Conservation (phyloP, 1,139 yeast genomes). For the Diutina siamensis region DNA sequence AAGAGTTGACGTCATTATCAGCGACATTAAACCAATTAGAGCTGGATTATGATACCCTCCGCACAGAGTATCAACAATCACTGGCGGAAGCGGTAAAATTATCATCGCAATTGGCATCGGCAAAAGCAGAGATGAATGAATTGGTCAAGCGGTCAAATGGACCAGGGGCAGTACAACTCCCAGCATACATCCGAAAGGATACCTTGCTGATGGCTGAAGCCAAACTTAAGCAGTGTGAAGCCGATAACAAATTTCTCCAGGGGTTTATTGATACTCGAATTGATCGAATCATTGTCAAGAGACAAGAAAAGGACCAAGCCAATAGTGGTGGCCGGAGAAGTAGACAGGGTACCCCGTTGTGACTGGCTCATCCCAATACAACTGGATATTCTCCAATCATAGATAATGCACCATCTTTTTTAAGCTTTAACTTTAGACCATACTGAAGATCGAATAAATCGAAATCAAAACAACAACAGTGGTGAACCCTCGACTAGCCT, state of each 20-base stretch:
- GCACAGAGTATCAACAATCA: neutral
- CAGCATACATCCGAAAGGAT: neutral
- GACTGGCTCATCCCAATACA: neutral
- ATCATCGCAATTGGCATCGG: neutral
- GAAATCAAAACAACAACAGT: too few relatives aligned
- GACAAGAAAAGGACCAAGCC: neutral
- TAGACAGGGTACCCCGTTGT: constrained; percentile 2
- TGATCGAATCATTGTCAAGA: neutral
- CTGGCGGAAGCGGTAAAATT: constrained; percentile 3
- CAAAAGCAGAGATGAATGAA: neutral
- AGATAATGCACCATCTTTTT: neutral
- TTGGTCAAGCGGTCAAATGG: neutral
- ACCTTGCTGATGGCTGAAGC: neutral
- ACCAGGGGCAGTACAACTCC: neutral
- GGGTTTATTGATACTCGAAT: neutral
- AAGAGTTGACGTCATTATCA: neutral
- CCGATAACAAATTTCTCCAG: neutral
- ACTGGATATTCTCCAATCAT: neutral
- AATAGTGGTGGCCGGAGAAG: neutral
- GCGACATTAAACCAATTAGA: neutral
- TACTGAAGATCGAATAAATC: too few relatives aligned
- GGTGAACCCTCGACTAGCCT: too few relatives aligned
- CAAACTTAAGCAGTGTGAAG: neutral
- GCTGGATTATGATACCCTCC: neutral
- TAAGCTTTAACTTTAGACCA: neutral